Conservation (phyloP, 2,329 filamentous ascomycete species). For the Colletotrichum truncatum region DNA sequence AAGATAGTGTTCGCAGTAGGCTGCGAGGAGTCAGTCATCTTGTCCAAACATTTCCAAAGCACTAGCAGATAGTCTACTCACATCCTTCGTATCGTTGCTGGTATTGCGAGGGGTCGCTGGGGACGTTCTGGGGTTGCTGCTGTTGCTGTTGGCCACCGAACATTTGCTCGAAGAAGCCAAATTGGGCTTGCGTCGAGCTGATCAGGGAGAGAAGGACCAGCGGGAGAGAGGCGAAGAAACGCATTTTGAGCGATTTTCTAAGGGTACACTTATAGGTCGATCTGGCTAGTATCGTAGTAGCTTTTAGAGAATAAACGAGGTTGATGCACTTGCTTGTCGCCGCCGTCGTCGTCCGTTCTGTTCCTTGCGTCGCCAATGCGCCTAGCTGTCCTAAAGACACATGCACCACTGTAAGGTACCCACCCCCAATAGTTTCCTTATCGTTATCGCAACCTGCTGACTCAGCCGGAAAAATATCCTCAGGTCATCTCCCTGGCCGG, state of each 20-base stretch:
- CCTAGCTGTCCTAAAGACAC: conserved; percentile 27
- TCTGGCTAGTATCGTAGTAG: neutral
- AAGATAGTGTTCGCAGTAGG: conserved; percentile 91
- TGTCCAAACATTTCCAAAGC: too few relatives aligned
- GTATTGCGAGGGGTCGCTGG: conserved; percentile 86
- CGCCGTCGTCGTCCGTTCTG: neutral
- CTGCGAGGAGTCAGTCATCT: conserved; percentile 47
- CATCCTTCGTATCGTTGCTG: conserved; percentile 74
- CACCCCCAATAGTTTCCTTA: conserved; percentile 4
- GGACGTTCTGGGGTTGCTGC: conserved; percentile 73
- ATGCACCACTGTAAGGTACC: neutral
- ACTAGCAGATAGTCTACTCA: conserved; percentile 46
- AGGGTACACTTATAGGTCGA: conserved; percentile 29
- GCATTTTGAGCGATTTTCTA: conserved; percentile 40
- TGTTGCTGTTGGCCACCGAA: conserved; percentile 71
- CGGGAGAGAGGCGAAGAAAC: conserved; percentile 36
- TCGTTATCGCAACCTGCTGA: conserved; percentile 28
- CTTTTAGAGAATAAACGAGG: neutral
- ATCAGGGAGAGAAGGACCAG: conserved; percentile 67
- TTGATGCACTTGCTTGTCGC: too few relatives aligned
- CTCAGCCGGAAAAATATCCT: conserved; percentile 30
- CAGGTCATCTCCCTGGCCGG: conserved; percentile 22
- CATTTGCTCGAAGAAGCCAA: conserved; percentile 99
- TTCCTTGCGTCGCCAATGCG: neutral
- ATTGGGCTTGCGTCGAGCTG: conserved; percentile 77